Evolutionary conservation across 2,329 filamentous ascomycete genomes (phyloP).

Genomic region (Talaromyces sp.): DNA sequence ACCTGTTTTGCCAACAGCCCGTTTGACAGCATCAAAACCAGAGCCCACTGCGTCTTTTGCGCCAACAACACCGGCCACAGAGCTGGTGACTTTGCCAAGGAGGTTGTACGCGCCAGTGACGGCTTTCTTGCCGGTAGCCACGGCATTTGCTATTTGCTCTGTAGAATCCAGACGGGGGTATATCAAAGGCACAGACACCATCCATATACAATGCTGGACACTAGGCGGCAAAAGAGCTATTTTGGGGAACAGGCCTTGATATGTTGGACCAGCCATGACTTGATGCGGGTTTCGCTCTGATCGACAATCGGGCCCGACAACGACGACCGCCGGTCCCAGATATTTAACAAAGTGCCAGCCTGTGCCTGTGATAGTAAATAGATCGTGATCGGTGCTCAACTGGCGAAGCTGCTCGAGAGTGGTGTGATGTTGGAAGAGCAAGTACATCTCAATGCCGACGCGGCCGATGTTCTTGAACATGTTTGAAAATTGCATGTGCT

Average conservation of each 20-base stretch:
- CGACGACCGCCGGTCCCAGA: conserved; percentile 81
- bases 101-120: conserved; percentile 96
- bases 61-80: conserved; percentile 89
- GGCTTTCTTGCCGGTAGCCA: conserved; percentile 92
- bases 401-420: conserved; percentile 89
- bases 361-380: conserved; percentile 94
- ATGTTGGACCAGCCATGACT: conserved; percentile 92
- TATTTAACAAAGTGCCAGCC: conserved; percentile 99
- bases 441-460: conserved; percentile 93
- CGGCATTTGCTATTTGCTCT: conserved; percentile 83
- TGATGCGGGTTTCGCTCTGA: conserved; percentile 86
- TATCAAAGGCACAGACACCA: conserved; percentile 83
- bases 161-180: conserved; percentile 90
- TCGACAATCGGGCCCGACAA: conserved; percentile 84
- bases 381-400: conserved; percentile 77
- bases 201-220: conserved; percentile 95
- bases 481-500: conserved; percentile 96
- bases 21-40: conserved; percentile 92
- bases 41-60: conserved; percentile 88
- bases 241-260: conserved; percentile 95
- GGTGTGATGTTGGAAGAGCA: conserved; percentile 97
- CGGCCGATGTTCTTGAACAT: conserved; percentile 98
- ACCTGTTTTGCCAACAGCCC: conserved; percentile 89
- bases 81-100: conserved; percentile 89
- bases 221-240: conserved; percentile 83